Percentiles rank a stretch among this genome's conserved stretches.
These are phyloP conservation scores for Penicillium alfredii DNA, from an alignment of 495 filamentous ascomycete genomes.

Conservation along the genomic window DNA sequence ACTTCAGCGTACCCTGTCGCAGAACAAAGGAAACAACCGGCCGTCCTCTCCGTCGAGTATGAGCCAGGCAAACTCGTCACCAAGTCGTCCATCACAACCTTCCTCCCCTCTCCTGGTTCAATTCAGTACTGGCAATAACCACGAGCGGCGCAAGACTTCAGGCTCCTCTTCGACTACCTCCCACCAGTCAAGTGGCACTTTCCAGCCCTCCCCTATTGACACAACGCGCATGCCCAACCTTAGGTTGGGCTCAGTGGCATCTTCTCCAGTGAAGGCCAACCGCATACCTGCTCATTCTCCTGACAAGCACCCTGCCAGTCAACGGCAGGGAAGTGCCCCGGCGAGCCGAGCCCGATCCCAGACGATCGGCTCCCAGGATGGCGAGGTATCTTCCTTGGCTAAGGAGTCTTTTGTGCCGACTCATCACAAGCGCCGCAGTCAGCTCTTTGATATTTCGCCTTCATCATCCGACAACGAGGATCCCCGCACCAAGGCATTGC, in stretches of 20 bases:
- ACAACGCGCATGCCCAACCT: constrained; percentile 33
- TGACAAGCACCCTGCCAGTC: constrained; percentile 40
- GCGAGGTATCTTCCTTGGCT: constrained; percentile 50
- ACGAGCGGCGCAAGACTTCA: constrained; percentile 71
- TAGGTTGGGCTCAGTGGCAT: constrained; percentile 61
- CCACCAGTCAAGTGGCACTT: constrained; percentile 64
- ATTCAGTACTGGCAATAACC: constrained; percentile 73
- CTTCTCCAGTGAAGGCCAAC: constrained; percentile 71
- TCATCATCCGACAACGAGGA: constrained; percentile 98
- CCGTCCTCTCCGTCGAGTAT: constrained; percentile 79
- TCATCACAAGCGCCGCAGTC: constrained; percentile 86
- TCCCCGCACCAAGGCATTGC: constrained; percentile 77
- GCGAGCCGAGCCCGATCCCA: constrained; percentile 72
- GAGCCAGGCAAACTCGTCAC: constrained; percentile 76
- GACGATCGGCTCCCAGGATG: constrained; percentile 92
- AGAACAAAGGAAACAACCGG: constrained; percentile 65
- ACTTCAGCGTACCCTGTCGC: constrained; percentile 76
- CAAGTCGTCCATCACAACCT: constrained; percentile 81
- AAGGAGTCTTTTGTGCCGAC: constrained; percentile 62
- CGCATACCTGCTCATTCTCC: constrained; percentile 52
- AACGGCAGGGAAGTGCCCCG: constrained; percentile 41
- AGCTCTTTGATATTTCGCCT: constrained; percentile 92
- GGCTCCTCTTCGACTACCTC: constrained; percentile 81
- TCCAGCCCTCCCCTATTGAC: constrained; percentile 71
- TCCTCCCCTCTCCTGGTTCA: constrained; percentile 91